These are phyloP conservation scores for Dothidotthia symphoricarpi DNA, from an alignment of 2,329 filamentous ascomycete species.

Conservation along the genomic window DNA sequence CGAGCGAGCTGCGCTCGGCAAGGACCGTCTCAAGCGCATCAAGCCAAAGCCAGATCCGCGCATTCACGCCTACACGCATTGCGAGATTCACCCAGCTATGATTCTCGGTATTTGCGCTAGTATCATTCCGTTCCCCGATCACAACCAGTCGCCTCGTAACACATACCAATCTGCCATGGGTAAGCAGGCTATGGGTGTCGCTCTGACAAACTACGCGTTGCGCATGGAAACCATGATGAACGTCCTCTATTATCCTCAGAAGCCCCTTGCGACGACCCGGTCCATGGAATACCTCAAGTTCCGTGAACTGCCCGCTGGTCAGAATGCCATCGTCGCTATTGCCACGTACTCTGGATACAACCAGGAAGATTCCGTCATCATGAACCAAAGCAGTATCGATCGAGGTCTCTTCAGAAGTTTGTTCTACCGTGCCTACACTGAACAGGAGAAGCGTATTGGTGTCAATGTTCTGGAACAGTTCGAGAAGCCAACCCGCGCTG, in stretches of 20 bases:
- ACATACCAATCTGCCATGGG: conserved; percentile 99
- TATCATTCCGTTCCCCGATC: conserved; percentile 99
- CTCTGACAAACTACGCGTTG: conserved; percentile 92
- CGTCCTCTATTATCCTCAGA: conserved; percentile 97
- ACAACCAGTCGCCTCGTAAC: conserved; percentile 98
- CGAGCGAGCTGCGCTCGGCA: conserved; percentile 55
- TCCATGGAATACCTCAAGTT: conserved; percentile 99
- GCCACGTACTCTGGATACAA: conserved; percentile 98
- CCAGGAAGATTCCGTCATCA: conserved; percentile 99
- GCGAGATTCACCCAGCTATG: conserved; percentile 99
- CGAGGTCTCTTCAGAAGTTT: conserved; percentile 94
- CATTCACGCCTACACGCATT: conserved; percentile 93
- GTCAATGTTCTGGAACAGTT: conserved; percentile 91
- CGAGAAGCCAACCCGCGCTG: conserved; percentile 86
- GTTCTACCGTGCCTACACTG: conserved; percentile 96
- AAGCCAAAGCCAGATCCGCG: conserved; percentile 84
- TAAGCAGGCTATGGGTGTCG: conserved; percentile 99
- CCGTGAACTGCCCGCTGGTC: conserved; percentile 91
- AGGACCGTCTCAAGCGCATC: conserved; percentile 79
- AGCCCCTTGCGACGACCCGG: conserved; percentile 89
- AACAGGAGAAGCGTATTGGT: conserved; percentile 94
- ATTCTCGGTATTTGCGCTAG: conserved; percentile 97
- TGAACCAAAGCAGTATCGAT: conserved; percentile 99
- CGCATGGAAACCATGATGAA: conserved; percentile 99
- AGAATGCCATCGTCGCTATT: conserved; percentile 98